A percentile compares a stretch with the other conserved stretches of the same genome.
phyloP scores from a whole-genome alignment of 805 yeast species.

The Hanseniaspora pseudoguilliermondii region DNA sequence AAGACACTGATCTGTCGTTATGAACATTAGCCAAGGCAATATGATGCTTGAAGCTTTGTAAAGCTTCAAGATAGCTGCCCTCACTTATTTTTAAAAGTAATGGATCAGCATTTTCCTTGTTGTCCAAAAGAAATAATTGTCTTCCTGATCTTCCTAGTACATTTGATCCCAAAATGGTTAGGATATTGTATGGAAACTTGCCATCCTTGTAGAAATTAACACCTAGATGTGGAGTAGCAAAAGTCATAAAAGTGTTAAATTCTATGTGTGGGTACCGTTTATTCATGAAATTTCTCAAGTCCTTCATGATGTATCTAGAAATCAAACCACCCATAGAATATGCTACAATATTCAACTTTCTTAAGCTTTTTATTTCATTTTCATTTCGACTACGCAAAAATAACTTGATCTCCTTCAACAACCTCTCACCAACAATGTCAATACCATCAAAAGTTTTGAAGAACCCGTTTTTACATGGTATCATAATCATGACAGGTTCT shows the following conservation, averaged over 20 bases:
- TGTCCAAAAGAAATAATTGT: constrained; percentile 52
- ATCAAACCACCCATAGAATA: constrained; percentile 85
- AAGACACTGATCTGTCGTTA: constrained; percentile 79
- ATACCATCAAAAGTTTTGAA: constrained; percentile 79
- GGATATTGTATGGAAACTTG: constrained; percentile 21
- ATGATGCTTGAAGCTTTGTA: constrained; percentile 44
- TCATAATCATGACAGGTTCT: constrained; percentile 34
- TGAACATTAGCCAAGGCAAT: constrained; percentile 59
- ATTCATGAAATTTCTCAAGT: constrained; percentile 28
- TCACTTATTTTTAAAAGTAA: constrained; percentile 18
- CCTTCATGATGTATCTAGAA: constrained; percentile 68
- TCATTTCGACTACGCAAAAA: constrained; percentile 30
- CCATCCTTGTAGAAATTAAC: constrained; percentile 35
- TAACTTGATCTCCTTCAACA: constrained; percentile 49
- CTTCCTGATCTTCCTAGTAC: constrained; percentile 56
- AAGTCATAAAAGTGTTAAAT: constrained; percentile 41
- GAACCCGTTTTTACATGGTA: constrained; percentile 51
- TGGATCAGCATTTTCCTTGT: constrained; percentile 16
- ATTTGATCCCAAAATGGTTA: constrained; percentile 43
- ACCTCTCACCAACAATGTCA: constrained; percentile 54
- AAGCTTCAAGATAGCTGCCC: constrained; percentile 40
- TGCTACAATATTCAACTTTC: constrained; percentile 63
- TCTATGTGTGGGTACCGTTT: neutral
- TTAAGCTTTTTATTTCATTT: constrained; percentile 20
- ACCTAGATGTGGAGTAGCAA: constrained; percentile 74